phyloP scores from a whole-genome alignment of 192 early-diverging fungal genomes.

The Podila minutissima region DNA sequence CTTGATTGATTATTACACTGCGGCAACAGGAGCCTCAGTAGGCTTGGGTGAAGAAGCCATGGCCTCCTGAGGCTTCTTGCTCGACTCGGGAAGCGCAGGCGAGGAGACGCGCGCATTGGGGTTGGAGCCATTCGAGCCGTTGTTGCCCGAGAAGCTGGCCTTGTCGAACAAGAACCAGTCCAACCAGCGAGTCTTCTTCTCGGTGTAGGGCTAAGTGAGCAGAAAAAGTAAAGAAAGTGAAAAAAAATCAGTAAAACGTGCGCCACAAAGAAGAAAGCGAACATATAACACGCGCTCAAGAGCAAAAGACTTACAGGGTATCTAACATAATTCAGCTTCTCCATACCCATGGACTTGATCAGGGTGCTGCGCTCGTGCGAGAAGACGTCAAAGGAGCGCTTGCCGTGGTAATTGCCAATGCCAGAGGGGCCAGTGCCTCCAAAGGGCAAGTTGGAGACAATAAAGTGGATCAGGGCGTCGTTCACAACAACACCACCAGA shows the following conservation, averaged over 20 bases:
- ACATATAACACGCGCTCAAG: not conserved
- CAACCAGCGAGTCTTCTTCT: slow-evolving; percentile 52
- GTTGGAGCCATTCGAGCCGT: slow-evolving; percentile 2
- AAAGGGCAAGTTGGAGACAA: slow-evolving; percentile 76
- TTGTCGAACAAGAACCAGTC: slow-evolving; percentile 49
- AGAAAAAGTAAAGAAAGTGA: not conserved
- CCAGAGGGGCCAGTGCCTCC: slow-evolving; percentile 90
- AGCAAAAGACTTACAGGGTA: slow-evolving; percentile 34
- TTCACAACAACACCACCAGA: slow-evolving; percentile 86
- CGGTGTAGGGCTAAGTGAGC: slow-evolving; percentile 39
- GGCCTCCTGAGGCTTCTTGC: not conserved
- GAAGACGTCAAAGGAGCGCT: slow-evolving; percentile 81
- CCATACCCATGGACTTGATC: slow-evolving; percentile 52
- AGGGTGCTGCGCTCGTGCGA: slow-evolving; percentile 78
- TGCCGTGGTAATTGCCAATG: slow-evolving; percentile 88
- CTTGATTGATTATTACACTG: not conserved
- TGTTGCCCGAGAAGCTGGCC: slow-evolving; percentile 32
- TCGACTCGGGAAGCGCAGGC: slow-evolving; percentile 14
- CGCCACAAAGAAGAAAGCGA: not conserved
- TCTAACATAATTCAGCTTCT: slow-evolving; percentile 41
- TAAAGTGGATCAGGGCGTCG: slow-evolving; percentile 80
- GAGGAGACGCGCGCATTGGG: slow-evolving; percentile 20
- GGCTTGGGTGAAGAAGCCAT: not conserved
- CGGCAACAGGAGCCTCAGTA: not conserved
- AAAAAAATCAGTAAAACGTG: not conserved